Conservation (phyloP, 108 stramenopile species). For the Pelagomonas calceolata region DNA sequence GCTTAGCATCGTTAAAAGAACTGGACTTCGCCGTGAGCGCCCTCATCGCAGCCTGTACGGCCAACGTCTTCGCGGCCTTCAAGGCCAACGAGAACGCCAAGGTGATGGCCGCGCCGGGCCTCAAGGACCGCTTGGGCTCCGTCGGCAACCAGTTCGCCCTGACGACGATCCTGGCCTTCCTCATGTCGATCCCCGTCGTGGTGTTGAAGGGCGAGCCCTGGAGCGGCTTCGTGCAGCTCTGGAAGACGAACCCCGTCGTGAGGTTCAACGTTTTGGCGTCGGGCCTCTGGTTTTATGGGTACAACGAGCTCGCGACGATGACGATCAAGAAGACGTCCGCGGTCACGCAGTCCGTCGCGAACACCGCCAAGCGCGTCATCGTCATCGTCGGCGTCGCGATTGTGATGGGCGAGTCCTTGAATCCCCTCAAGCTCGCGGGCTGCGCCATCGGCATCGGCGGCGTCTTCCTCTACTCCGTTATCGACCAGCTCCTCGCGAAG, state of each 20-base stretch:
- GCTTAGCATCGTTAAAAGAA: slow-evolving; percentile 47
- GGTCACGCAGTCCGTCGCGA: slow-evolving; percentile 53
- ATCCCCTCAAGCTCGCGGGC: slow-evolving; percentile 45
- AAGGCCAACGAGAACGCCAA: slow-evolving; percentile 54
- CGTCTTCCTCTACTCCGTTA: slow-evolving; percentile 75
- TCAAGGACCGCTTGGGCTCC: slow-evolving; percentile 45
- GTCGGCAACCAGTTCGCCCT: slow-evolving; percentile 54
- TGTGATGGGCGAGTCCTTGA: slow-evolving; percentile 42
- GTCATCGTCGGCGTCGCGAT: slow-evolving; percentile 52
- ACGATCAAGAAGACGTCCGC: slow-evolving; percentile 53
- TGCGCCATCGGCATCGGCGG: slow-evolving; percentile 67
- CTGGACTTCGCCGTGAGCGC: slow-evolving; percentile 45
- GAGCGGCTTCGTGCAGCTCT: slow-evolving; percentile 29
- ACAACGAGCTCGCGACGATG: slow-evolving; percentile 55
- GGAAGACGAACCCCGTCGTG: slow-evolving; percentile 39
- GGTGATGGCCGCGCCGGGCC: slow-evolving; percentile 47
- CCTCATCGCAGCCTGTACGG: slow-evolving; percentile 38
- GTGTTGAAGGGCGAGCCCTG: slow-evolving; percentile 8
- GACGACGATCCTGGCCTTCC: slow-evolving; percentile 39
- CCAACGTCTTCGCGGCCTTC: slow-evolving; percentile 49
- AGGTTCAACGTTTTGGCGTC: slow-evolving; percentile 37
- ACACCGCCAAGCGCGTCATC: slow-evolving; percentile 55
- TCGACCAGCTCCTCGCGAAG: slow-evolving; percentile 53
- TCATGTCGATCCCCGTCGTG: slow-evolving; percentile 37
- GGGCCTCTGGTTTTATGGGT: slow-evolving; percentile 52